These are phyloP conservation scores for Flaveria sonorensis DNA, from an alignment of 129 eudicot genomes.

Conservation along the genomic window DNA sequence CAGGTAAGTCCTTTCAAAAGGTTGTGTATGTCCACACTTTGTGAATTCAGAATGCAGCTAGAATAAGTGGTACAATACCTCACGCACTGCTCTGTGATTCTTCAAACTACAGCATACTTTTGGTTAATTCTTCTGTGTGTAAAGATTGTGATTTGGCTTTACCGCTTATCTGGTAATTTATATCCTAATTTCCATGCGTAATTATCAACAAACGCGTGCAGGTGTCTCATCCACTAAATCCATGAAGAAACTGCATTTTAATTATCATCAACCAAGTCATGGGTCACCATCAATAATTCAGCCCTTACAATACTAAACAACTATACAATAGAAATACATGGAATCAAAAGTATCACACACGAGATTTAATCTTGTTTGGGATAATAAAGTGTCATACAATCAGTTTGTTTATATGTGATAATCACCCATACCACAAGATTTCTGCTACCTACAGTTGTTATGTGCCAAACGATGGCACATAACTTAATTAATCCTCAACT, in stretches of 20 bases:
- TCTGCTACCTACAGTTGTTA: constrained; percentile 9
- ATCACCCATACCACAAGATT: constrained; percentile 21
- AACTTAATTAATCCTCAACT: constrained; percentile 34
- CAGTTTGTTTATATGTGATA: background rate
- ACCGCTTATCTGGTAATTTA: background rate
- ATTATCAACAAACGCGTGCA: background rate
- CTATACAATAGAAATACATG: background rate
- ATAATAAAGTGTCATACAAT: no score
- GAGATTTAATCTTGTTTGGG: no score
- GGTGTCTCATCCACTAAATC: no score
- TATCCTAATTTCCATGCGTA: background rate
- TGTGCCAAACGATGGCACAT: constrained; percentile 9
- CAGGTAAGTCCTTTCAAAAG: background rate
- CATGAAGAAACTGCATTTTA: no score
- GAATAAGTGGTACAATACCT: background rate
- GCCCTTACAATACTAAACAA: background rate
- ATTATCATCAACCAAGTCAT: no score
- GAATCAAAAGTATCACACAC: background rate
- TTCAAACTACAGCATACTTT: background rate
- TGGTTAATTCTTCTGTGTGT: background rate
- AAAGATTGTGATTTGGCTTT: background rate
- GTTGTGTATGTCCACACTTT: background rate
- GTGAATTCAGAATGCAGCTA: constrained; percentile 1
- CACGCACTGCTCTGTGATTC: background rate
- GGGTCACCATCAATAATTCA: no score